Evolutionary conservation across 1,139 yeast species (phyloP), one percentile per base, ranked within the genome.

Genomic region (Ogataea hybrid): DNA sequence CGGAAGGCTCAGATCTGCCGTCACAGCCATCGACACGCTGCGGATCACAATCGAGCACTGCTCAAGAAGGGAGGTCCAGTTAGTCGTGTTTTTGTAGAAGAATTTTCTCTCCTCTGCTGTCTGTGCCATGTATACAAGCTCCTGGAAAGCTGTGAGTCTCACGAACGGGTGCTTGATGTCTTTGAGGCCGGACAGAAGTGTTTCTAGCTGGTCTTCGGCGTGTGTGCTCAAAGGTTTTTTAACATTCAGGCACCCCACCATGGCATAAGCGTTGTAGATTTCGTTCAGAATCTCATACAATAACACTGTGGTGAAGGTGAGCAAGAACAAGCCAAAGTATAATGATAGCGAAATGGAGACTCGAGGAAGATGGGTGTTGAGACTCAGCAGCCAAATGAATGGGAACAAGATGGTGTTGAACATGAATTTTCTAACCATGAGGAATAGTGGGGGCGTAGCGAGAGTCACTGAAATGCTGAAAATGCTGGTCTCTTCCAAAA

Each of bases 241-340:
- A 25, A 87, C 79, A 54, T 84, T 88, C 38, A 84, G 63, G 51
- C 97, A 92, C 0, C 97, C 96, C 47, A 86, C 74, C 7, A 89
- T 75, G 57, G 90, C 74, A 61, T 87, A 90, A 4, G 88, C 82
- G 50, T 78, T 70, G 58, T 80, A 89, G 2, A 80, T 68, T 45
- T 77, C 73, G 60, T 85, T 84, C 25, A 77, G 64, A 9, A 77
- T 47, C 52, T 83, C 89, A 85, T 89, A 84, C 17, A 70, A 55
- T 31, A 73, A 53, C 4, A 72, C 53, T 5, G 73, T 50, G 9
- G 73, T 54, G 47, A 71, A 68, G 5, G 79, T 64, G 2, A 70
- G 53, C 32, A 68, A 59, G 2, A 70, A 53, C 6, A 75, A 51
- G 35, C 67, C 63, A 10, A 70, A 22, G 32, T 70, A 50, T n/a